Evolutionary conservation across 2,329 filamentous ascomycete species (phyloP).

Genomic region (Periconia sp.): DNA sequence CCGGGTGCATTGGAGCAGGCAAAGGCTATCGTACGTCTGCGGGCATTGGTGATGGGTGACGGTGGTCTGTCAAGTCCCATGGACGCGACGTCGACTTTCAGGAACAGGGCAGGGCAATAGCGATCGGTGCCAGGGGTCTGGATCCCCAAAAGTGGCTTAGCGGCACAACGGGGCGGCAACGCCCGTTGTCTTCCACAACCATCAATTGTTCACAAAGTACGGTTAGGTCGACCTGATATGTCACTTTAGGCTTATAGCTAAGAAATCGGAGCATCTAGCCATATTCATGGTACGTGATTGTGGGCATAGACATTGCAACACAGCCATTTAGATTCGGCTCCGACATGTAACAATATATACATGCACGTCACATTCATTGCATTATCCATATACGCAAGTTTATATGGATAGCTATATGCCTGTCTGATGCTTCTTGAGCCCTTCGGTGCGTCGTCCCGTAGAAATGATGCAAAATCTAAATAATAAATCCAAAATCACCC

Average conservation of each 20-base stretch:
- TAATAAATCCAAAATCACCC: too few relatives aligned
- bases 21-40: constrained; percentile 33
- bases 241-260: too few relatives aligned
- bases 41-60: constrained; percentile 22
- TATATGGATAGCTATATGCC: background rate
- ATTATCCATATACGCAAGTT: background rate
- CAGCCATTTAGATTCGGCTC: too few relatives aligned
- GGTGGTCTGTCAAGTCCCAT: background rate
- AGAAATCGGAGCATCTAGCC: too few relatives aligned
- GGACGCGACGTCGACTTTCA: background rate
- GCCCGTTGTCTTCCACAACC: background rate
- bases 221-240: too few relatives aligned
- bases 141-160: background rate
- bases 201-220: too few relatives aligned
- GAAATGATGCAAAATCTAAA: too few relatives aligned
- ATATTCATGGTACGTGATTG: too few relatives aligned
- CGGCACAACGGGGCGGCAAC: background rate
- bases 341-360: too few relatives aligned
- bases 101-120: background rate
- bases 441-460: background rate
- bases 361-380: too few relatives aligned
- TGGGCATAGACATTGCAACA: too few relatives aligned
- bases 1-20: constrained; percentile 42
- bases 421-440: background rate
- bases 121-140: background rate